phyloP scores from a whole-genome alignment of 441 rosid species.

The Capsella rubella region DNA sequence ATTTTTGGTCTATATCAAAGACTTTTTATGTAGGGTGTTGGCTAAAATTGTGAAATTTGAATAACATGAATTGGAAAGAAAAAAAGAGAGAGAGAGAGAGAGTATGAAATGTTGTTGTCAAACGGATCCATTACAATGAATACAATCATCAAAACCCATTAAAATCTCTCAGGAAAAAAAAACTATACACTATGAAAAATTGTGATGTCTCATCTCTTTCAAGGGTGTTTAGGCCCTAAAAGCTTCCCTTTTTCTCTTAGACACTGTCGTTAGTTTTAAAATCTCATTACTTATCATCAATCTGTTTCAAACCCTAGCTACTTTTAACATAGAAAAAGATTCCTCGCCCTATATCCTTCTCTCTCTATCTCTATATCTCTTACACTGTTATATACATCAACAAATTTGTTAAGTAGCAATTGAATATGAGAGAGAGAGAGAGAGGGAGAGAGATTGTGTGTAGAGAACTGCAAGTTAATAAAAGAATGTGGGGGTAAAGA shows the following conservation, averaged over 20 bases:
- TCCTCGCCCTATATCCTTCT: constrained; percentile 5
- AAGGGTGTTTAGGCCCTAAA: constrained; percentile 31
- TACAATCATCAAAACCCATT: constrained; percentile 39
- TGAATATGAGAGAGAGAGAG: constrained; percentile 40
- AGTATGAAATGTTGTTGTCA: constrained; percentile 46
- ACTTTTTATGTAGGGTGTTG: constrained; percentile 18
- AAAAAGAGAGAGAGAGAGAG: background rate
- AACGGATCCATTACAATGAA: constrained; percentile 43
- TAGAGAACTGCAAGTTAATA: constrained; percentile 47
- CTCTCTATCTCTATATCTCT: constrained; percentile 34
- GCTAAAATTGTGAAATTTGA: constrained; percentile 32
- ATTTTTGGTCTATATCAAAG: constrained; percentile 28
- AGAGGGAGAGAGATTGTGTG: constrained; percentile 29
- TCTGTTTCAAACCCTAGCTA: constrained; percentile 43
- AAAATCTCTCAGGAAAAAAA: background rate
- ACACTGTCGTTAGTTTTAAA: constrained; percentile 40
- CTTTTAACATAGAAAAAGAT: constrained; percentile 47
- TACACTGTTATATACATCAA: constrained; percentile 30
- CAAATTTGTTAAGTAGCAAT: constrained; percentile 42
- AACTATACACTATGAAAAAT: constrained; percentile 3
- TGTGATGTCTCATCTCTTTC: constrained; percentile 45
- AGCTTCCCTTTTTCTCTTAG: constrained; percentile 32
- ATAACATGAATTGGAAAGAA: background rate
- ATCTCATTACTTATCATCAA: constrained; percentile 45
- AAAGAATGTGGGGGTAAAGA: constrained; percentile 47